Conservation (phyloP, 345 rosid genomes). For the Lepidium didymum region DNA sequence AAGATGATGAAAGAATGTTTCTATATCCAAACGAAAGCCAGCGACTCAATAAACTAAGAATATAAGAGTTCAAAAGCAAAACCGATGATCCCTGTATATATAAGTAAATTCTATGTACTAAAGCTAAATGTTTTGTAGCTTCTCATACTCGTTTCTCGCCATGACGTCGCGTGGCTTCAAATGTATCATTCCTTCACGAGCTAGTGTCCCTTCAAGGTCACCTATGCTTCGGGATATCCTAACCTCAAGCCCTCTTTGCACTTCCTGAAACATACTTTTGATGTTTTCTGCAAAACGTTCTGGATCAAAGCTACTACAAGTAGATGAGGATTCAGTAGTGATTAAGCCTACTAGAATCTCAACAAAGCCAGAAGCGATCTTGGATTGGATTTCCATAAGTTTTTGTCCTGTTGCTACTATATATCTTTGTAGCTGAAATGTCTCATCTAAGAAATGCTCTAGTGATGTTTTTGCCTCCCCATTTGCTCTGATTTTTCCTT, state of each 20-base stretch:
- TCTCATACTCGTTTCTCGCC: constrained; percentile 1
- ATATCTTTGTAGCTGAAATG: constrained; percentile 81
- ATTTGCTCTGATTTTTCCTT: constrained; percentile 21
- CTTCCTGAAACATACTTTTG: constrained; percentile 60
- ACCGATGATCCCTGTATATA: background rate
- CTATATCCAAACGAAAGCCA: background rate
- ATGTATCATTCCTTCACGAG: constrained; percentile 76
- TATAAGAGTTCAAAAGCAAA: background rate
- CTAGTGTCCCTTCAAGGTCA: constrained; percentile 80
- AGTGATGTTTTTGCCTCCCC: constrained; percentile 45
- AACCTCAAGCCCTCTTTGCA: constrained; percentile 89
- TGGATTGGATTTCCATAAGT: constrained; percentile 63
- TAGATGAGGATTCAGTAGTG: constrained; percentile 27
- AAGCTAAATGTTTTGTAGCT: background rate
- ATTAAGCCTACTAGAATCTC: constrained; percentile 41
- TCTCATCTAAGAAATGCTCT: constrained; percentile 76
- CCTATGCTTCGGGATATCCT: constrained; percentile 82
- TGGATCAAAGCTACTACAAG: constrained; percentile 42
- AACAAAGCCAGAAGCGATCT: constrained; percentile 47
- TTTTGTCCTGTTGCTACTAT: constrained; percentile 88
- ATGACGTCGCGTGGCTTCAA: constrained; percentile 32
- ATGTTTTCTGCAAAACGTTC: constrained; percentile 60
- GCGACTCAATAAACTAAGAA: background rate
- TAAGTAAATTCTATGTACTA: background rate
- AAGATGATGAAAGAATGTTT: background rate